phyloP scores from a whole-genome alignment of 1,284 basidiomycete genomes.

The Trametes sp. region DNA sequence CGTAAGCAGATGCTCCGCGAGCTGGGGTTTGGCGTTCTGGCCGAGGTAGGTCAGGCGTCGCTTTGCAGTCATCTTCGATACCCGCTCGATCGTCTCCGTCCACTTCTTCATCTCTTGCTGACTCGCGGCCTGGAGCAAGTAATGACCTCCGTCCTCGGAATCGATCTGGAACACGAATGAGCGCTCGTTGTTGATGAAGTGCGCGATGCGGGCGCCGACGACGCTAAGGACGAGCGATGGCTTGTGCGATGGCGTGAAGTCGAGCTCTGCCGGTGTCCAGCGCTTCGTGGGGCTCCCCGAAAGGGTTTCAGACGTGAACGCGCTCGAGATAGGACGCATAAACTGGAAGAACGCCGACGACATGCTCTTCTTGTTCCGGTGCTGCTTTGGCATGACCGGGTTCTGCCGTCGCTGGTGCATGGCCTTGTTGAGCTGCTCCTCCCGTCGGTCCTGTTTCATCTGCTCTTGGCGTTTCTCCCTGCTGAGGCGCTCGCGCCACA shows the following conservation, averaged over 20 bases:
- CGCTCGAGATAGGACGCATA: slow-evolving; percentile 87
- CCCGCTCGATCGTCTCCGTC: slow-evolving; percentile 74
- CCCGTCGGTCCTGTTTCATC: slow-evolving; percentile 69
- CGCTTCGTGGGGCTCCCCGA: slow-evolving; percentile 54
- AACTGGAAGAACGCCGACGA: slow-evolving; percentile 80
- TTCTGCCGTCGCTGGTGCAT: slow-evolving; percentile 65
- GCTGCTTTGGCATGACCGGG: slow-evolving; percentile 65
- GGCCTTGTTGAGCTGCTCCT: slow-evolving; percentile 74
- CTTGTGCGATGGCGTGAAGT: slow-evolving; percentile 73
- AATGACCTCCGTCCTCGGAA: slow-evolving; percentile 86
- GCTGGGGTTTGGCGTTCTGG: slow-evolving; percentile 69
- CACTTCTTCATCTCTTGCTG: slow-evolving; percentile 76
- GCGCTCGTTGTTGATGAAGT: slow-evolving; percentile 79
- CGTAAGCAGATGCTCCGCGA: slow-evolving; percentile 73
- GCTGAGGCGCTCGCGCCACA: slow-evolving; percentile 67
- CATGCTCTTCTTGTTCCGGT: slow-evolving; percentile 85
- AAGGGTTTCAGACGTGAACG: slow-evolving; percentile 70
- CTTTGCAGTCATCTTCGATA: slow-evolving; percentile 75
- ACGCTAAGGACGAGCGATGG: slow-evolving; percentile 77
- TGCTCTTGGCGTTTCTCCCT: slow-evolving; percentile 81
- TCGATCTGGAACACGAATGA: slow-evolving; percentile 83
- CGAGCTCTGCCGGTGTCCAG: slow-evolving; percentile 69
- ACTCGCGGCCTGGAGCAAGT: slow-evolving; percentile 75
- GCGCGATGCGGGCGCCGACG: slow-evolving; percentile 70
- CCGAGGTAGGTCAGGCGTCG: slow-evolving; percentile 84